Conservation (phyloP, 2,329 filamentous ascomycete species). For the Pseudogymnoascus destructans region DNA sequence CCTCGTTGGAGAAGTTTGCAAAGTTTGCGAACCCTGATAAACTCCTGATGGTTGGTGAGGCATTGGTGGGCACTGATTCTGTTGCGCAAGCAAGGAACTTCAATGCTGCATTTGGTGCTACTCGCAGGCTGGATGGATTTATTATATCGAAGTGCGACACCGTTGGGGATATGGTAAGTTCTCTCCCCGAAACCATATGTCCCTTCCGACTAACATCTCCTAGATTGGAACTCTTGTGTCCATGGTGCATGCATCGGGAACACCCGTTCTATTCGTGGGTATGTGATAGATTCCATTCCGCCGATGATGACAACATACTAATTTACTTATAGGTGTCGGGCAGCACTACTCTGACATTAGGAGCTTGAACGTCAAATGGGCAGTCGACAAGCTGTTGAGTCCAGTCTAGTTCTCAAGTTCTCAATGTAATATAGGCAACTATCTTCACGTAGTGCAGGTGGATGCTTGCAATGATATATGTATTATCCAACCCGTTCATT, state of each 20-base stretch:
- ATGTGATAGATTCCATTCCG: conserved; percentile 10
- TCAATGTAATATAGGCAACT: not conserved
- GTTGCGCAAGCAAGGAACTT: conserved; percentile 96
- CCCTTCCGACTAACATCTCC: not conserved
- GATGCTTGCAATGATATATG: conserved; percentile 5
- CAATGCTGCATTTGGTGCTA: conserved; percentile 77
- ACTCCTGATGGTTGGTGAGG: conserved; percentile 89
- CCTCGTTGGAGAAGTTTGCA: conserved; percentile 89
- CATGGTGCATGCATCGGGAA: conserved; percentile 93
- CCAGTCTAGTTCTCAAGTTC: not conserved
- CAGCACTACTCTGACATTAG: conserved; percentile 57
- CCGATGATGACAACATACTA: not conserved
- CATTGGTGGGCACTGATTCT: conserved; percentile 86
- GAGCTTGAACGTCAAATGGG: conserved; percentile 58
- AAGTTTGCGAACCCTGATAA: conserved; percentile 95
- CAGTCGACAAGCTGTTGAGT: conserved; percentile 49
- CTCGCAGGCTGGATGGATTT: conserved; percentile 78
- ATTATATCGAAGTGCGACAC: conserved; percentile 99
- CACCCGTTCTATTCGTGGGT: conserved; percentile 87
- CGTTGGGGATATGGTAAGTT: conserved; percentile 92
- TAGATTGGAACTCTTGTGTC: conserved; percentile 65
- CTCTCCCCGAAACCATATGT: conserved; percentile 7
- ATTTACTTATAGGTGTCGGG: conserved; percentile 34
- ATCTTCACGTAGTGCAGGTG: not conserved
- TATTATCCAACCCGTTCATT: not conserved